These are phyloP conservation scores for Psilocybe tampanensis DNA, from an alignment of 768 basidiomycete genomes.

Conservation along the genomic window DNA sequence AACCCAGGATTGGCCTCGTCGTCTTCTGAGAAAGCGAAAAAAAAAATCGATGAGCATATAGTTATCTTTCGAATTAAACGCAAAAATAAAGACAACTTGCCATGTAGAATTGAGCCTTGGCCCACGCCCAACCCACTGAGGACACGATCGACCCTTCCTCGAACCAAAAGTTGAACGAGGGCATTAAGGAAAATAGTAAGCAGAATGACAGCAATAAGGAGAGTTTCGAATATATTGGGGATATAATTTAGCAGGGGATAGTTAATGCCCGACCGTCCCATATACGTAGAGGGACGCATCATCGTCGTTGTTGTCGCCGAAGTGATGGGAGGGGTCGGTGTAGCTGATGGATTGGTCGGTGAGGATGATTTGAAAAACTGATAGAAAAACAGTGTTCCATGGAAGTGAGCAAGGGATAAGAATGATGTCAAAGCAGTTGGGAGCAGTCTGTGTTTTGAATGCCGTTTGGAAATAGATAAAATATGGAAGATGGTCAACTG, in stretches of 20 bases:
- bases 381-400: constrained; percentile 54
- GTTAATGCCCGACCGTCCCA: constrained; percentile 10
- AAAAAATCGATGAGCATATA: not conserved
- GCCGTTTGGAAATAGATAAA: constrained; percentile 62
- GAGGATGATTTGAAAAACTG: constrained; percentile 19
- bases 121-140: constrained; percentile 54
- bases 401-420: constrained; percentile 68
- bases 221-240: constrained; percentile 71
- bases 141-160: constrained; percentile 59
- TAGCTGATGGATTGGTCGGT: constrained; percentile 14
- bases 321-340: constrained; percentile 16
- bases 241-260: constrained; percentile 79
- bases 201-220: constrained; percentile 56
- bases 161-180: constrained; percentile 65
- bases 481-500: constrained; percentile 67
- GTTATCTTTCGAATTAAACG: not conserved
- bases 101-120: constrained; percentile 28
- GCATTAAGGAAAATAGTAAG: constrained; percentile 64
- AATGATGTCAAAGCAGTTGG: constrained; percentile 67
- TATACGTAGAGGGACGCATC: constrained; percentile 5
- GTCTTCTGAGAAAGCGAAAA: constrained; percentile 7
- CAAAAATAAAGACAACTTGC: constrained; percentile 10
- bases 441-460: constrained; percentile 68
- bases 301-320: not conserved
- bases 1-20: constrained; percentile 21